phyloP scores from a whole-genome alignment of 192 early-diverging fungal species.

The Pilobolus umbonatus region DNA sequence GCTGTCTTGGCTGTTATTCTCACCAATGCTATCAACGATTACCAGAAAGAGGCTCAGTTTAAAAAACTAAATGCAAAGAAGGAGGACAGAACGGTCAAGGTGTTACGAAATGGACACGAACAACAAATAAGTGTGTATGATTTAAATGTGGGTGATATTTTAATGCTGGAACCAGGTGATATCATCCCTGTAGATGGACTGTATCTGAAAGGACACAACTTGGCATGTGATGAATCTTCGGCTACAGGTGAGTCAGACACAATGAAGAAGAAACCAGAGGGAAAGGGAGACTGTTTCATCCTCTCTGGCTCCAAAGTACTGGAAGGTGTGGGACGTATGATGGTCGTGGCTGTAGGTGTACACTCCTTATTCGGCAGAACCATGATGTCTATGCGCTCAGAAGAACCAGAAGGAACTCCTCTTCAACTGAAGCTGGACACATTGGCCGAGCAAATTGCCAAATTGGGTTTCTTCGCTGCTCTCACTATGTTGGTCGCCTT shows the following conservation, averaged over 20 bases:
- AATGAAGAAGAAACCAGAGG: conserved; percentile 66
- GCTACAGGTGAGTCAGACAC: conserved; percentile 89
- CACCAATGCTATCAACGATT: conserved; percentile 88
- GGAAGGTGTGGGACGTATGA: conserved; percentile 79
- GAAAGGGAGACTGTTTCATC: conserved; percentile 68
- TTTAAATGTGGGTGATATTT: conserved; percentile 88
- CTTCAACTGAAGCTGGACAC: conserved; percentile 86
- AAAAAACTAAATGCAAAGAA: conserved; percentile 83
- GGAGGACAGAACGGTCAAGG: conserved; percentile 74
- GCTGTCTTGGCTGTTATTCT: conserved; percentile 86
- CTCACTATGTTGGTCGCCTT: conserved; percentile 75
- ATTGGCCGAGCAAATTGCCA: conserved; percentile 91
- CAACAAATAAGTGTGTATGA: conserved; percentile 72
- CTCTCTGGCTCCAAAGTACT: conserved; percentile 88
- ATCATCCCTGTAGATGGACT: conserved; percentile 89
- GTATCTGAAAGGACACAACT: conserved; percentile 69
- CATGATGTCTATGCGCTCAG: conserved; percentile 74
- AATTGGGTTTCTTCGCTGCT: conserved; percentile 82
- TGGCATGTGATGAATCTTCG: conserved; percentile 82
- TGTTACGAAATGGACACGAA: conserved; percentile 70
- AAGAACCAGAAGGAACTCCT: conserved; percentile 75
- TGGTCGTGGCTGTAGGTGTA: conserved; percentile 81
- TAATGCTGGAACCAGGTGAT: conserved; percentile 83
- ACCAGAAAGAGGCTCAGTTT: conserved; percentile 84
- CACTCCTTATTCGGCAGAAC: conserved; percentile 88